Base-by-base conservation (phyloP, 331 rosid species). In the Cydonia oblonga region DNA sequence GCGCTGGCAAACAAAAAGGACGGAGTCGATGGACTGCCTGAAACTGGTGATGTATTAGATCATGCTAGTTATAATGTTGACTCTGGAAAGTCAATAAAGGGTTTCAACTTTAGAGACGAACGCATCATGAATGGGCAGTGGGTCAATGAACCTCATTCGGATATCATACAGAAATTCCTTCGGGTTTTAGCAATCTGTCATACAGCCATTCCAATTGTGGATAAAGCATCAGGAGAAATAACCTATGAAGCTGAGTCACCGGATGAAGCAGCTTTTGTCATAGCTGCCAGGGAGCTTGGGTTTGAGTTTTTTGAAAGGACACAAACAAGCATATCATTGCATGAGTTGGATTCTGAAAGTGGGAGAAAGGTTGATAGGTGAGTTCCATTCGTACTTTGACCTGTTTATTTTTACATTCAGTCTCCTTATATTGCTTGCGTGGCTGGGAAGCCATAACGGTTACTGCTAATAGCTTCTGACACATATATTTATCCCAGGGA, bases 221-320 rank as follows among this genome's bases (percentile, higher is more conserved):
- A 87, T 77, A 71, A 85, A 56, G 76, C 66, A 30, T 65, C 84
- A 1, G 80, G 88, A 67, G 90, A 88, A 54, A 81, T 85, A 75
- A 75, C 87, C 40, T 91, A 91, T 29, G 92, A 85, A 80, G 90
- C 97, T 1, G 96, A 91, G 79, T 89, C 97, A 18, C 97, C 40
- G 0, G 40, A 91, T 84, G 97, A 91, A 81, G 96, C 97, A 3
- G 91, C 97, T 38, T 91, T 91, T 84, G 92, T 91, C 77, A 85
- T 91, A 79, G 96, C 97, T 69, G 92, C 96, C 29, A 87, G 76
- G 84, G 97, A 91, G 82, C 86, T 91, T 65, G 97, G 96, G 42
- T 91, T 87, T 70, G 86, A 84, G 81, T 82, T 91, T 84, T 82
- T 66, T 10, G 76, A 73, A 32, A 80, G 90, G 89, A 81, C 84